Base-by-base conservation (phyloP, 805 yeast genomes). In the Brettanomyces nanus region DNA sequence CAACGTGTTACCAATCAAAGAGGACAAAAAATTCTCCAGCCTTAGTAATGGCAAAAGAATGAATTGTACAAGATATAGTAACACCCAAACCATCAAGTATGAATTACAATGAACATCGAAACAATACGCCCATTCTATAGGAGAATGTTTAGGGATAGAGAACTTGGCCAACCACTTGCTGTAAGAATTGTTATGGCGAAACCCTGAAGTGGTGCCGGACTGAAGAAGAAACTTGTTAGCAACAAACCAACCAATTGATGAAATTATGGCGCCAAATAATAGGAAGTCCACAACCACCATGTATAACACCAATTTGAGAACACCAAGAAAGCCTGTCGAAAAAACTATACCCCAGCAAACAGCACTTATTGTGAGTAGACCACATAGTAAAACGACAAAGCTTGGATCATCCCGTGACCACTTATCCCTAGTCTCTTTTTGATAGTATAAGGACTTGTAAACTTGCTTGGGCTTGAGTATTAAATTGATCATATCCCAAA, bases 351-450 rank as follows among this genome's bases (percentile, higher is more conserved):
- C 95, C 96, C 96, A 87, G 1, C 86, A 92, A 18, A 89, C 53
- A 0, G 96, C 95, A 44, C 89, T 77, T 4, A 85, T 56, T 2
- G 75, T 67, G 20, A 89, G 61, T 42, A 87, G 71, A 2, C 68
- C 63, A n/a, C 83, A 71, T 37, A 87, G 64, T 29, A 89, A 62
- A 23, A 89, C 71, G 44, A 85, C 76, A 53, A 89, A 87, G 20
- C 92, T 79, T 0, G 97, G 97, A 58, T 87, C 97, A 58, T 89
- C 96, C 45, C 97, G 69, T 1, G 95, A 79, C 80, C 94, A 86
- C 45, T 76, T 74, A 48, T 80, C 74, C 51, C 76, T 79, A 2
- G 86, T 80, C 48, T 83, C 90, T 49, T 78, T 82, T 47, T 85
- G 87, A 53, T 84, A 85, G 54, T 84, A 85, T 42, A 85, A 72